Evolutionary conservation across 441 rosid genomes (phyloP).

Genomic region (Adansonia rubrostipa): DNA sequence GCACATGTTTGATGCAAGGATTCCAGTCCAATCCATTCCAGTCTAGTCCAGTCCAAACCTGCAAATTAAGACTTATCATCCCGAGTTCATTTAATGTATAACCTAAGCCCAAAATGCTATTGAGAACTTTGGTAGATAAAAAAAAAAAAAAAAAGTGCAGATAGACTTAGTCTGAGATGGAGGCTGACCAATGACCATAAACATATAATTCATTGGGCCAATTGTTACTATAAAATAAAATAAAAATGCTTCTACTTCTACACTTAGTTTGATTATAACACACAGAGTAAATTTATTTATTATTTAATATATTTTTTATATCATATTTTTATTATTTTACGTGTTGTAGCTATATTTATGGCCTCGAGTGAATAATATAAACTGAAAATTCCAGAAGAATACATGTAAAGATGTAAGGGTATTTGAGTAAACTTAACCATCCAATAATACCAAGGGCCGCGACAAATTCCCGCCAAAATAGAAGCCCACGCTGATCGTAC

Average conservation of each 20-base stretch:
- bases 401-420: background rate
- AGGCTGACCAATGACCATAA: background rate
- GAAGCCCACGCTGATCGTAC: background rate
- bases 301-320: no score
- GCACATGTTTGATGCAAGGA: slow-evolving; percentile 34
- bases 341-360: no score
- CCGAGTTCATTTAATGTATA: background rate
- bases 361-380: no score
- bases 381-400: background rate
- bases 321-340: no score
- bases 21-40: slow-evolving; percentile 29
- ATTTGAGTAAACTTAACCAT: background rate
- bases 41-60: slow-evolving; percentile 42
- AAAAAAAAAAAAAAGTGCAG: background rate
- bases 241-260: no score
- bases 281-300: no score
- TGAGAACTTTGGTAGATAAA: background rate
- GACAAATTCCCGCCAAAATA: slow-evolving; percentile 22
- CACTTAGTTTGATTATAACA: no score
- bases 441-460: background rate
- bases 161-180: background rate
- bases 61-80: background rate
- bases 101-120: background rate
- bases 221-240: no score
- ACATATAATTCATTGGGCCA: no score